These are phyloP conservation scores for Eucalyptus melliodora DNA, from an alignment of 345 rosid species.

Conservation along the genomic window DNA sequence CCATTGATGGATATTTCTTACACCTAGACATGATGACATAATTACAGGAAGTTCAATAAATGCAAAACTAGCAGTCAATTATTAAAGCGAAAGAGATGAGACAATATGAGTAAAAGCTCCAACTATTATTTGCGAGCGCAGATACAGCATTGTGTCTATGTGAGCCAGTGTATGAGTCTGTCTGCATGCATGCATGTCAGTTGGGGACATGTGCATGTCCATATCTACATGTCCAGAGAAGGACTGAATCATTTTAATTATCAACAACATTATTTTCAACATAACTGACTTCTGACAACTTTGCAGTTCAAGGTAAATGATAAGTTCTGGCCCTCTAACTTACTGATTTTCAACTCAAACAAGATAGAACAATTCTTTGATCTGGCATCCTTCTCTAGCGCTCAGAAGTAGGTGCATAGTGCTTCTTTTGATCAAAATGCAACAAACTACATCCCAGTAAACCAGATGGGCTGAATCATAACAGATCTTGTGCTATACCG, in stretches of 20 bases:
- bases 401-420: background rate
- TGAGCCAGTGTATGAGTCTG: background rate
- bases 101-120: background rate
- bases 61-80: background rate
- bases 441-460: background rate
- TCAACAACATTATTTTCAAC: background rate
- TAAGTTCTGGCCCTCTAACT: background rate
- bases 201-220: background rate
- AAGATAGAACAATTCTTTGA: background rate
- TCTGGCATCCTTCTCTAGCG: background rate
- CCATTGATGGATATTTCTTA: slow-evolving; percentile 99
- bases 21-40: slow-evolving; percentile 33
- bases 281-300: background rate
- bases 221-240: background rate
- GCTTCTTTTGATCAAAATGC: background rate
- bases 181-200: background rate
- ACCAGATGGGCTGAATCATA: background rate
- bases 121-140: background rate
- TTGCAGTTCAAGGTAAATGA: background rate
- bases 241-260: background rate
- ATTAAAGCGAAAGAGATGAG: background rate
- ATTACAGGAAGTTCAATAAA: background rate
- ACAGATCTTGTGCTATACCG: background rate
- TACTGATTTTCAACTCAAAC: background rate
- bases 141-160: background rate